Evolutionary conservation across 2,329 filamentous ascomycete species (phyloP).

Genomic region (Venturia asperata): DNA sequence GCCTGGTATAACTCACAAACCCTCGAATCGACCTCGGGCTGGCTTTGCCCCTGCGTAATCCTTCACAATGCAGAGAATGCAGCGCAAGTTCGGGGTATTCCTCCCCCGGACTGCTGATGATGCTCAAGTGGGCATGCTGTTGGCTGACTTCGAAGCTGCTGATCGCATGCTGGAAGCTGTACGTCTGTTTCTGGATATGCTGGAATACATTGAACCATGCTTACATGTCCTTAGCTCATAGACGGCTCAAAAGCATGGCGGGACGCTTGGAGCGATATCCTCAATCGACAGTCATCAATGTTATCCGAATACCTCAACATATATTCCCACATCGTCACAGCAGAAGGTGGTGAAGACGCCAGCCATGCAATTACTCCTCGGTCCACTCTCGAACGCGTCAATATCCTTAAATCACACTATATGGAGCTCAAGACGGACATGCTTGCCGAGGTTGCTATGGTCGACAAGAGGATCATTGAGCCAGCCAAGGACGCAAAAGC

Average conservation of each 20-base stretch:
- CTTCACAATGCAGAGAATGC: conserved; percentile 58
- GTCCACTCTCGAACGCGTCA: conserved; percentile 56
- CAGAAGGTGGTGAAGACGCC: conserved; percentile 50
- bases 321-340: conserved; percentile 69
- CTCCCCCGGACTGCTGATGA: conserved; percentile 66
- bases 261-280: conserved; percentile 68
- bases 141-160: conserved; percentile 74
- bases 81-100: conserved; percentile 67
- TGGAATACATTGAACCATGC: conserved; percentile 14
- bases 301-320: conserved; percentile 62
- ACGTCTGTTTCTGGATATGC: conserved; percentile 25
- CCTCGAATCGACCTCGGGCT: not conserved
- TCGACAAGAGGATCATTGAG: conserved; percentile 62
- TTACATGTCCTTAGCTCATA: conserved; percentile 51
- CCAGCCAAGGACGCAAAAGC: conserved; percentile 64
- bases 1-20: not conserved
- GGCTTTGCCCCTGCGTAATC: not conserved
- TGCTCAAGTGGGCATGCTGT: conserved; percentile 64
- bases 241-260: conserved; percentile 70
- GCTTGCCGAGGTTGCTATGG: conserved; percentile 60
- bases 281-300: conserved; percentile 60
- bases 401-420: conserved; percentile 59
- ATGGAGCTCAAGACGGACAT: conserved; percentile 65
- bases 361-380: conserved; percentile 55
- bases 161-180: conserved; percentile 69